Conservation (phyloP, 2,329 filamentous ascomycete genomes). For the Albophoma yamanashiensis region DNA sequence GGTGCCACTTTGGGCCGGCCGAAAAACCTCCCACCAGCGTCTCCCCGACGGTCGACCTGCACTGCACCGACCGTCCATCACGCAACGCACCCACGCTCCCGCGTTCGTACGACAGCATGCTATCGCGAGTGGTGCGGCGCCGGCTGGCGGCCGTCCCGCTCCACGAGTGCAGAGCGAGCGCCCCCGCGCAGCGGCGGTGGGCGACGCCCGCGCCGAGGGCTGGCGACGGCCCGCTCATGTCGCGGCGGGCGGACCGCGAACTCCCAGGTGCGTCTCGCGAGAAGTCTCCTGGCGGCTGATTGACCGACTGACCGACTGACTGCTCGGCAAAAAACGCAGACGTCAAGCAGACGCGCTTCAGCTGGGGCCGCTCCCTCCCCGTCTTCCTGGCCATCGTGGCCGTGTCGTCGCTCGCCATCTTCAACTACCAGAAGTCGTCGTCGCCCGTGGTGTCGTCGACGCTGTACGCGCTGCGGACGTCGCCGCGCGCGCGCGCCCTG, state of each 20-base stretch:
- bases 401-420: slow-evolving; percentile 71
- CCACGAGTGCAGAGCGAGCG: slow-evolving; percentile 6
- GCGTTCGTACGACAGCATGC: slow-evolving; percentile 3
- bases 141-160: slow-evolving; percentile 12
- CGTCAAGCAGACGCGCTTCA: slow-evolving; percentile 34
- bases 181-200: slow-evolving; percentile 29
- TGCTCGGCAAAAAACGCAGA: slow-evolving; percentile 14
- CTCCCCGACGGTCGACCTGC: background rate
- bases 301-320: slow-evolving; percentile 9
- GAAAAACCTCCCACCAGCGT: background rate
- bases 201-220: slow-evolving; percentile 44
- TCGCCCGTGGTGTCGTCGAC: slow-evolving; percentile 78
- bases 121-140: slow-evolving; percentile 11
- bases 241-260: slow-evolving; percentile 53
- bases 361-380: slow-evolving; percentile 66
- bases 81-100: background rate
- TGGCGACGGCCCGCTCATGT: slow-evolving; percentile 54
- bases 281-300: background rate
- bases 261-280: slow-evolving; percentile 41
- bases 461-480: slow-evolving; percentile 84
- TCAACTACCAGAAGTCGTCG: slow-evolving; percentile 98
- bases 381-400: slow-evolving; percentile 67
- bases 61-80: background rate
- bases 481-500: slow-evolving; percentile 58
- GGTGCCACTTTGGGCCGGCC: background rate